Evolutionary conservation across 2,329 filamentous ascomycete species (phyloP), one percentile per base, ranked within the genome.

Genomic region (Talaromyces sp.): DNA sequence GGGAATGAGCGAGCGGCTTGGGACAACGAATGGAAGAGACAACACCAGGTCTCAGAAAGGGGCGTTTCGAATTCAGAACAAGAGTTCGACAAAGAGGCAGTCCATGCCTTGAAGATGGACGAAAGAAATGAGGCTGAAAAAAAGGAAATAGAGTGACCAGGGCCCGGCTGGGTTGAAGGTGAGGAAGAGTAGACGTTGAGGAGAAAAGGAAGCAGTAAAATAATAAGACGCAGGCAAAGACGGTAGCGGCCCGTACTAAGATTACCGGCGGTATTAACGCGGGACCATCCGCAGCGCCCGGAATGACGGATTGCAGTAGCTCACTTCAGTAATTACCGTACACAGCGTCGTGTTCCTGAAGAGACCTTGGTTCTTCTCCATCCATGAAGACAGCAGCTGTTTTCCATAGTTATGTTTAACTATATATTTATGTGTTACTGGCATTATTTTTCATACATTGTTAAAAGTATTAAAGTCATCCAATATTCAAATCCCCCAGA

Each of bases 1-100:
- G 63, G 24, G 63, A 56, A 52, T 57, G 50, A 54, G 35, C 11
- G 62, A 45, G 43, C 45, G 63, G 57, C 41, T 57, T 52, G 59
- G 59, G 47, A 45, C 63, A 65, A 61, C 27, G 63, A 65, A 65
- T 61, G 63, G 57, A 56, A 60, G 63, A 65, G 63, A 64, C 56
- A 43, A 54, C 56, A 33, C 62, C 45, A 60, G 63, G 63, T 61
- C 63, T 64, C 62, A 45, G 24, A 45, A 41, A 33, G 47, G 6
- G 27, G 57, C 22, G 49, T 19, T 56, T 50, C 35, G 33, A 56
- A 22, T 57, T 43, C 54, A 60, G 19, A 43, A 41, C 45, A 31
- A 65, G 16, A 39, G 35, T 27, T 60, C 56, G 5, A 47, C n/a
- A 45, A 47, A 22, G 45, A 60, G 57, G 63, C 56, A 60, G 24